Evolutionary conservation across 106 monocot genomes (phyloP), one percentile per base, ranked within the genome.

Genomic region (Ottelia alismoides): DNA sequence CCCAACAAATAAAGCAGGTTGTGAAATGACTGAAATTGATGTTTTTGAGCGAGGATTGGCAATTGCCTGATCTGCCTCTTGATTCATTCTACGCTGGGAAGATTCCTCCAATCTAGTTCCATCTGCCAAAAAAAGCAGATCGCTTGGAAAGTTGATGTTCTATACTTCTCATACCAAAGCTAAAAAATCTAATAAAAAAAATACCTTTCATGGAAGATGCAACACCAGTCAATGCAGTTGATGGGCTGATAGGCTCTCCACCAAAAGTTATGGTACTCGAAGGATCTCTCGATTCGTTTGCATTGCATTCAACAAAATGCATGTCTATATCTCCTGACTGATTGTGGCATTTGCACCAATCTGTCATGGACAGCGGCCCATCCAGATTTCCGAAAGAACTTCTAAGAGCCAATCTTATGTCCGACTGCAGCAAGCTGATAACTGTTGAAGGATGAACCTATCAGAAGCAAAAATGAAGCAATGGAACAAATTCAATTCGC

Each of bases 1-100:
- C 94, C 94, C 94, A 72, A 96, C 89, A 67, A 88, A 81, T 57
- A 89, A 52, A 57, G 88, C 31, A 69, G 94, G 94, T 47, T 74
- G 62, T 28, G 88, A 76, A 53, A 96, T 68, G 11, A 73, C 68
- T 30, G 84, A 66, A 47, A 96, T 52, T 22, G 84, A 78, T 31
- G 88, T 67, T 51, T 55, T 73, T 20, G 51, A 53, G 27, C 73
- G 69, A 56, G 62, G 61, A 71, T 31, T 56, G 22, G 51, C 56
- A 45, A 71, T 78, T 11, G 64, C 68, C 12, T 71, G 77, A 30
- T 88, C 94, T 47, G 55, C 30, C 20, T 84, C 81, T 52, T 81
- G 84, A 66, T 57, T 81, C 22, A 63, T 56, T 63, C 80, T 77
- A 60, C 77, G 74, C 51, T 75, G 80, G 10, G 64, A 73, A 52